Base-by-base conservation (phyloP, 164 flowering plant genomes). In the Annona cherimola region DNA sequence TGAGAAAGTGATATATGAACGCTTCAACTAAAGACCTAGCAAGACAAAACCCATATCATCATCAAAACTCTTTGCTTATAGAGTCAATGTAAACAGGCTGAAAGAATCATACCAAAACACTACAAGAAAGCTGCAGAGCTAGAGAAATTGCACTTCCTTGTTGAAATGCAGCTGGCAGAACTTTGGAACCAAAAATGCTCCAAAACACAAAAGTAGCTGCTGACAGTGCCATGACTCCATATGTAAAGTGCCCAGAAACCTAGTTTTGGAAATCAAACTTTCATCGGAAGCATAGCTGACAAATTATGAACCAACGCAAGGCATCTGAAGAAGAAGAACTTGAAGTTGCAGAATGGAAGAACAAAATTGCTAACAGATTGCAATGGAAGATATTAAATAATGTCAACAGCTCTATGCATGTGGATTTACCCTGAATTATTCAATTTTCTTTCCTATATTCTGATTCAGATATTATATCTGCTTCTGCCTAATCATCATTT, bases 71-170 rank as follows among this genome's bases (percentile, higher is more conserved):
- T 61, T 18, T 61, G 19, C 63, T 18, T 20, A 18, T 2, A 61
- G 2, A 61, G 19, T 3, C 8, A 11, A 9, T 9, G 57, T 3
- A 50, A 12, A 50, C 14, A 50, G 57, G 57, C 57, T 50, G 57
- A 5, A 35, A 70, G 65, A 5, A 65, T 9, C 82, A 65, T 89
- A 94, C 99, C 97, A 95, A 81, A 77, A 93, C 99, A 82, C 93
- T 93, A 83, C 99, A 96, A 64, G 99, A 88, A 59, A 96, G 97
- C 83, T 96, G 99, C 83, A 96, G 80, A 26, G 99, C 99, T 84
- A 96, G 75, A 39, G 99, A 92, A 74, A 89, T 78, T 45, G 93
- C 42, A 84, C 77, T 87, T 74, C 89, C 94, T 63, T 86, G 91
- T 71, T 80, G 70, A 71, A 91, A 43, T 73, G 90, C 73, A 73